Conservation (phyloP, 805 yeast genomes). For the Dipodascopsis uninucleata region DNA sequence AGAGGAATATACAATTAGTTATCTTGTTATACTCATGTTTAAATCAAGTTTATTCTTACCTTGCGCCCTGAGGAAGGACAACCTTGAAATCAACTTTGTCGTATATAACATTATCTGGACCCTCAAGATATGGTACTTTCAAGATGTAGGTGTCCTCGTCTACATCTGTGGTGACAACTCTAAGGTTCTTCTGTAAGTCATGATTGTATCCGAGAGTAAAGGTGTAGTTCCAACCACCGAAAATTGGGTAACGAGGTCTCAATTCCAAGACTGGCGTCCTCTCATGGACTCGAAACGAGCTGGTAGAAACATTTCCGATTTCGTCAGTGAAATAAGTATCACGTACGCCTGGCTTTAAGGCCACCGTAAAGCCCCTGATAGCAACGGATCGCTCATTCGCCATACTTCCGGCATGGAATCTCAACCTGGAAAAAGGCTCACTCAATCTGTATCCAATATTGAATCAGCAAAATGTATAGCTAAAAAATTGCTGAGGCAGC, state of each 20-base stretch:
- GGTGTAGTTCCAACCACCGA: conserved; percentile 95
- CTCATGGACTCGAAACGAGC: conserved; percentile 37
- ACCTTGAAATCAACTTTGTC: conserved; percentile 57
- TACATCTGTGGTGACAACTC: conserved; percentile 34
- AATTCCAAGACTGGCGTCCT: conserved; percentile 50
- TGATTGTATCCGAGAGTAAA: conserved; percentile 94
- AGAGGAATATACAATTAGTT: too few species aligned
- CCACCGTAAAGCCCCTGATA: conserved; percentile 40
- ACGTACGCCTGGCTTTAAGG: conserved; percentile 47
- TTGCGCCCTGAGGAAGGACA: conserved; percentile 84
- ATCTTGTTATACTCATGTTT: too few species aligned
- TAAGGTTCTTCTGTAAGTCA: conserved; percentile 46
- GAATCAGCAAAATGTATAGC: too few species aligned
- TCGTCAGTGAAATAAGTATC: conserved; percentile 80
- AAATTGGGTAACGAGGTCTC: conserved; percentile 87
- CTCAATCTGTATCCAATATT: conserved; percentile 38
- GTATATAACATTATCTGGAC: conserved; percentile 68
- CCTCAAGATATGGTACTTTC: conserved; percentile 67
- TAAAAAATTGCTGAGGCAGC: too few species aligned
- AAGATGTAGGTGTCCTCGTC: conserved; percentile 53
- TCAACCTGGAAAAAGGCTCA: conserved; percentile 64
- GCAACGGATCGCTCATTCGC: conserved; percentile 54
- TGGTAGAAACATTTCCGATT: conserved; percentile 90
- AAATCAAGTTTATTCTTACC: background rate
- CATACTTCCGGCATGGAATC: conserved; percentile 59